Evolutionary conservation across 495 filamentous ascomycete species (phyloP).

Genomic region (Aspergillus diversus): DNA sequence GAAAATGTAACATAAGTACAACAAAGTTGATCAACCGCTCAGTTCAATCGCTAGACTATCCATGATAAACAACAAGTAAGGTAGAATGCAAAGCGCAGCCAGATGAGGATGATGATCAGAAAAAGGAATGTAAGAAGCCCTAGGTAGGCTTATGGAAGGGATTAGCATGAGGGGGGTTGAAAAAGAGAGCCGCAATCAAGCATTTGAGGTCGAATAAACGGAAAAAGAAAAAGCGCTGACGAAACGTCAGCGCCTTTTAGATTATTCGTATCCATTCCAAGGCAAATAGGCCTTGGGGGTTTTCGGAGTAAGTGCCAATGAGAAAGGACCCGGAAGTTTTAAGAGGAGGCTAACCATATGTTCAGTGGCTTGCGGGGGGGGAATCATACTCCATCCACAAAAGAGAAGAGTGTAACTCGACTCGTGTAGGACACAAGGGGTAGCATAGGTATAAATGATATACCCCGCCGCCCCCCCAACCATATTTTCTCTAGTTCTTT

Average conservation of each 20-base stretch:
- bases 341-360: slow-evolving; percentile 12
- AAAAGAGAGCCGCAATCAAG: slow-evolving; percentile 1
- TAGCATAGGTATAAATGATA: slow-evolving; percentile 6
- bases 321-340: slow-evolving; percentile 5
- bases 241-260: not conserved
- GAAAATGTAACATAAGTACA: slow-evolving; percentile 14
- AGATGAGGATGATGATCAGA: slow-evolving; percentile 13
- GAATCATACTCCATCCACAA: slow-evolving; percentile 10
- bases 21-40: slow-evolving; percentile 30
- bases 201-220: not conserved
- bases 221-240: slow-evolving; percentile 13
- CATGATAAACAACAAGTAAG: slow-evolving; percentile 30
- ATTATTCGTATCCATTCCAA: slow-evolving; percentile 2
- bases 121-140: slow-evolving; percentile 23
- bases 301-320: slow-evolving; percentile 16
- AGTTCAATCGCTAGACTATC: slow-evolving; percentile 41
- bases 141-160: slow-evolving; percentile 17
- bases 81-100: slow-evolving; percentile 21
- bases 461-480: not conserved
- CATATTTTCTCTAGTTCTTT: not conserved
- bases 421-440: slow-evolving; percentile 20
- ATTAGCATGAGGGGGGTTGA: slow-evolving; percentile 6
- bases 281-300: slow-evolving; percentile 2
- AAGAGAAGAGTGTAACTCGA: slow-evolving; percentile 13
- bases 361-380: slow-evolving; percentile 7